Evolutionary conservation across 2,329 filamentous ascomycete genomes (phyloP).

Genomic region (Xylaria sp.): DNA sequence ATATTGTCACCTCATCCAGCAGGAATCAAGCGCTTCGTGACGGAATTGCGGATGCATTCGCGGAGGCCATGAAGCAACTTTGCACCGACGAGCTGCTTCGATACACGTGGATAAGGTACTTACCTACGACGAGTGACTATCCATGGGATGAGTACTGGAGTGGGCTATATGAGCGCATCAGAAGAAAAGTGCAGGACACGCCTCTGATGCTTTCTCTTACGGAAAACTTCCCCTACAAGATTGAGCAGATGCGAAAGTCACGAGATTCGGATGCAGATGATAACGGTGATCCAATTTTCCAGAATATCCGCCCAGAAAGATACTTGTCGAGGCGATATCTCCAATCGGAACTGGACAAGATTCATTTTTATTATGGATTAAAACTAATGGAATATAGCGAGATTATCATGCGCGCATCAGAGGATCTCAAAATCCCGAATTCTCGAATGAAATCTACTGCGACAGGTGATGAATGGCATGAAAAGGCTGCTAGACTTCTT

Average conservation of each 20-base stretch:
- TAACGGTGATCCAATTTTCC: constrained; percentile 16
- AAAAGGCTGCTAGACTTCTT: constrained; percentile 39
- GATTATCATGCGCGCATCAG: constrained; percentile 12
- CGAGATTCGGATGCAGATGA: neutral
- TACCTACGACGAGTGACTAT: constrained; percentile 50
- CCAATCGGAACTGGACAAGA: constrained; percentile 30
- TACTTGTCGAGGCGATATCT: constrained; percentile 33
- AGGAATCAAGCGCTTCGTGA: constrained; percentile 54
- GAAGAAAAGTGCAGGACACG: neutral
- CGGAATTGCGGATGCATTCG: constrained; percentile 54
- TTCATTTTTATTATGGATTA: constrained; percentile 20
- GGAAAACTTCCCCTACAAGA: constrained; percentile 5
- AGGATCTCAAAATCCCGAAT: constrained; percentile 21
- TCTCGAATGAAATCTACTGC: constrained; percentile 36
- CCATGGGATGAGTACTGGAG: constrained; percentile 34
- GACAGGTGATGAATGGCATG: constrained; percentile 40
- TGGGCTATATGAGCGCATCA: constrained; percentile 1
- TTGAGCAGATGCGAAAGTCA: constrained; percentile 11
- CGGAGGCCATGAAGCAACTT: constrained; percentile 53
- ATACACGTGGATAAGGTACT: constrained; percentile 59
- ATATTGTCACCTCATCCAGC: constrained; percentile 52
- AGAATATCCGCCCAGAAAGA: neutral
- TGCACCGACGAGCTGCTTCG: constrained; percentile 51
- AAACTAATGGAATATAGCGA: neutral
- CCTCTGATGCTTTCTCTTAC: constrained; percentile 46